Conservation (phyloP, 2,329 filamentous ascomycete genomes). For the Neofusicoccum sp. region DNA sequence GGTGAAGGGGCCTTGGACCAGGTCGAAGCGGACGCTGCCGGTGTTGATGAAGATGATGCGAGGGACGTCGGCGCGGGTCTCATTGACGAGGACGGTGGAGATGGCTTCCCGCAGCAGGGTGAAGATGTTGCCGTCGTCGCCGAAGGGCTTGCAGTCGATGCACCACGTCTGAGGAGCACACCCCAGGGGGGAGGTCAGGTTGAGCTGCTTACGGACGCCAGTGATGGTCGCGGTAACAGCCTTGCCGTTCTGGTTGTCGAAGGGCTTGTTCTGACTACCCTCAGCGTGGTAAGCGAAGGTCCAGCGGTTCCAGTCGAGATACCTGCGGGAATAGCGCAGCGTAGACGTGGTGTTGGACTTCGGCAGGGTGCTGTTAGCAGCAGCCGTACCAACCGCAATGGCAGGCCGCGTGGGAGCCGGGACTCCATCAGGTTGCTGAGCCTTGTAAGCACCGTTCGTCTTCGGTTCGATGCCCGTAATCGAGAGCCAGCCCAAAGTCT, state of each 20-base stretch:
- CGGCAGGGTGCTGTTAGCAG: conserved; percentile 32
- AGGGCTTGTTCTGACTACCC: conserved; percentile 45
- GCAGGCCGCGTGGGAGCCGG: conserved; percentile 44
- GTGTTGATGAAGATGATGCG: conserved; percentile 62
- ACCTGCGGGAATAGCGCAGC: conserved; percentile 55
- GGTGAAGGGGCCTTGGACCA: conserved; percentile 63
- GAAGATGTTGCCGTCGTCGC: conserved; percentile 55
- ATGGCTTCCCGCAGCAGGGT: conserved; percentile 53
- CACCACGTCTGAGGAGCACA: conserved; percentile 63
- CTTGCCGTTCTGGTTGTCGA: conserved; percentile 51
- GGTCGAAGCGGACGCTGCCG: conserved; percentile 60
- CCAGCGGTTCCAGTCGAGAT: conserved; percentile 67
- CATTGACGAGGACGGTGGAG: conserved; percentile 52
- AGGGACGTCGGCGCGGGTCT: conserved; percentile 49
- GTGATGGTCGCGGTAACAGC: conserved; percentile 52
- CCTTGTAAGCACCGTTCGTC: conserved; percentile 39
- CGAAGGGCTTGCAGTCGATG: conserved; percentile 55
- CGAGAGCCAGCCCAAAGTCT: conserved; percentile 67
- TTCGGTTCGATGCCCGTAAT: conserved; percentile 57
- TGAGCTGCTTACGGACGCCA: conserved; percentile 50
- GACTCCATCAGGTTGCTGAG: conserved; percentile 39
- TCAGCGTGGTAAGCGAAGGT: conserved; percentile 63
- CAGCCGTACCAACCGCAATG: conserved; percentile 23
- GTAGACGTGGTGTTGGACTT: conserved; percentile 33
- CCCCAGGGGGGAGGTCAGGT: conserved; percentile 57